phyloP scores from a whole-genome alignment of 202 grass and related monocot genomes.

The Zoysia matrella region DNA sequence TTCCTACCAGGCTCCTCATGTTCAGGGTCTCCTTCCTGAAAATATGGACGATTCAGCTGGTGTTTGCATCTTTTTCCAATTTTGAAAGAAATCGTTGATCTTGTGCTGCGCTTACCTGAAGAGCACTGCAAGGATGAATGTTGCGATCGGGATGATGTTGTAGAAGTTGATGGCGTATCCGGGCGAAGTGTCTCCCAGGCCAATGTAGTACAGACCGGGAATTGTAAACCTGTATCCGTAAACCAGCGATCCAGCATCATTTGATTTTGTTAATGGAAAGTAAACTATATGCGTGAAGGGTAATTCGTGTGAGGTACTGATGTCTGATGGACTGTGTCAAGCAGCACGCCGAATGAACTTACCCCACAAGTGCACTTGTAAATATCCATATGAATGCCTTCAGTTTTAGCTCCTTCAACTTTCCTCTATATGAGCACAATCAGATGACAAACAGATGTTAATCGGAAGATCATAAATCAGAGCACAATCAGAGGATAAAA shows the following conservation, averaged over 20 bases:
- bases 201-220: slow-evolving; percentile 56
- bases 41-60: no score
- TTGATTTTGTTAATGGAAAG: not conserved
- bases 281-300: not conserved
- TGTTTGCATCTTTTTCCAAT: not conserved
- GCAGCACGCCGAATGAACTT: not conserved
- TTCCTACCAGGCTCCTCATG: slow-evolving; percentile 45
- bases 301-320: no score
- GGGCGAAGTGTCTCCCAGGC: slow-evolving; percentile 49
- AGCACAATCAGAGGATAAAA: no score
- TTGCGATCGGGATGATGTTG: slow-evolving; percentile 48
- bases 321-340: not conserved
- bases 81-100: not conserved
- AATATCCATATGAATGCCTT: slow-evolving; percentile 59
- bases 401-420: slow-evolving; percentile 43
- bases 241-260: not conserved
- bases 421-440: slow-evolving; percentile 33
- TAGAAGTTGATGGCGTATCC: slow-evolving; percentile 59
- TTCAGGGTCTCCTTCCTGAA: slow-evolving; percentile 43
- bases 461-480: not conserved
- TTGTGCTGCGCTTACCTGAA: slow-evolving; percentile 35
- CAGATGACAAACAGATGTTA: not conserved
- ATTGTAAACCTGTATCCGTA: slow-evolving; percentile 42
- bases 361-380: slow-evolving; percentile 53
- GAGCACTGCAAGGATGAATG: slow-evolving; percentile 47